Percentiles rank a stretch among this genome's conserved stretches.
Conservation (phyloP, 768 basidiomycete species). For the Hemileccinum rubropunctum region DNA sequence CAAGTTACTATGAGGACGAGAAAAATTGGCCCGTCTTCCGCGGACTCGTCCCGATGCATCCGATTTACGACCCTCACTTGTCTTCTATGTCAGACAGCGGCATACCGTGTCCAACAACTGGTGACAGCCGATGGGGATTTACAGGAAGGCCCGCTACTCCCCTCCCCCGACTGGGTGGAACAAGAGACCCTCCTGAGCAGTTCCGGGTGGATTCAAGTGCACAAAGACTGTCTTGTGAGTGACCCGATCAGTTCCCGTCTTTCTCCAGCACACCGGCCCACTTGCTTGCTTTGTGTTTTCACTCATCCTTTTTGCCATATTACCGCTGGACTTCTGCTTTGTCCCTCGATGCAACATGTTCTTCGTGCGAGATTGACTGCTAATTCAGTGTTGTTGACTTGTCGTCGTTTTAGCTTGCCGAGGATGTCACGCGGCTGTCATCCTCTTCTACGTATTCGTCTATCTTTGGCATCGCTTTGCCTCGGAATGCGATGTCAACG, state of each 20-base stretch:
- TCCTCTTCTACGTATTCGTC: constrained; percentile 45
- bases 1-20: constrained; percentile 68
- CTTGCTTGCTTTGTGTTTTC: constrained; percentile 5
- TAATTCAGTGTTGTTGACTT: constrained; percentile 14
- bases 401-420: constrained; percentile 24
- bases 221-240: constrained; percentile 67
- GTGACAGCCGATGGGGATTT: constrained; percentile 56
- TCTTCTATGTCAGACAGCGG: constrained; percentile 59
- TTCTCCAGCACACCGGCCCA: neutral
- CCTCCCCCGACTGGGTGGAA: constrained; percentile 76
- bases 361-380: neutral
- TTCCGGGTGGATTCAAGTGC: constrained; percentile 73
- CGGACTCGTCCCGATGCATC: constrained; percentile 46
- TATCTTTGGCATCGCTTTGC: constrained; percentile 46
- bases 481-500: constrained; percentile 17
- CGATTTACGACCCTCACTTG: constrained; percentile 68
- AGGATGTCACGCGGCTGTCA: constrained; percentile 22
- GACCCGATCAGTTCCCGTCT: neutral
- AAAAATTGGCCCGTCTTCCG: constrained; percentile 42
- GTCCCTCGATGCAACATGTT: constrained; percentile 6
- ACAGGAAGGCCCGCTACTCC: constrained; percentile 62
- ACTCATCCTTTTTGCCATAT: neutral
- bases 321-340: constrained; percentile 5
- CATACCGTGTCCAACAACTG: constrained; percentile 68
- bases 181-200: constrained; percentile 64